Evolutionary conservation across 1,284 basidiomycete genomes (phyloP).

Genomic region (Megacollybia platyphylla): DNA sequence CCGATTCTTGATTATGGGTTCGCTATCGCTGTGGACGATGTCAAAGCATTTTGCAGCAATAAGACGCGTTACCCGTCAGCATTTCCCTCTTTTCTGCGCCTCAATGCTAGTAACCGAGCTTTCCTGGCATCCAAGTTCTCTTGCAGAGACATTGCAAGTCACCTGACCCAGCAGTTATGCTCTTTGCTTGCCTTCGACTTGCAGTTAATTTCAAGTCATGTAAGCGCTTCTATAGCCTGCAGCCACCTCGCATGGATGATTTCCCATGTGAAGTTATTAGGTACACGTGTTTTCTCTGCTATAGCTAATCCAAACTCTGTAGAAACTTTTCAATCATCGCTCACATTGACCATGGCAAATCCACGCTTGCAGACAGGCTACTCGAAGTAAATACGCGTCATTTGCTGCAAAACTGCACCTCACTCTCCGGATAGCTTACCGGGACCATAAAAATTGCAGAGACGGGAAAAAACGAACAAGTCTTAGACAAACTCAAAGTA

Average conservation of each 20-base stretch:
- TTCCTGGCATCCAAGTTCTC: conserved; percentile 81
- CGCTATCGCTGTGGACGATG: conserved; percentile 3
- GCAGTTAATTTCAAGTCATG: background rate
- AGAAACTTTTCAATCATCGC: conserved; percentile 94
- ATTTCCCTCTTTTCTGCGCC: conserved; percentile 64
- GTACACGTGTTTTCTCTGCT: conserved; percentile 22
- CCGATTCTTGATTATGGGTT: conserved; percentile 57
- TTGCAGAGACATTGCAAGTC: conserved; percentile 58
- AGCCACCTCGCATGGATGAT: conserved; percentile 40
- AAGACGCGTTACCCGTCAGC: conserved; percentile 15
- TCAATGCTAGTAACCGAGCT: conserved; percentile 70
- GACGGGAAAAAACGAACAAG: conserved; percentile 68
- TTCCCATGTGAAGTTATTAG: conserved; percentile 70
- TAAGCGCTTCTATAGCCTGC: conserved; percentile 2
- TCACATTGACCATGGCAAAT: conserved; percentile 92
- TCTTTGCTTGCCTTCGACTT: background rate
- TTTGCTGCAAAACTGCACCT: conserved; percentile 1
- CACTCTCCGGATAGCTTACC: conserved; percentile 48
- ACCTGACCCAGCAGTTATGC: conserved; percentile 6
- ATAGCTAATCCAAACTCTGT: conserved; percentile 5
- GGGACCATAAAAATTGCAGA: conserved; percentile 68
- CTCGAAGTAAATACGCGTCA: conserved; percentile 39
- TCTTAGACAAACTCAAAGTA: conserved; percentile 94
- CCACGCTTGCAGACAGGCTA: conserved; percentile 78
- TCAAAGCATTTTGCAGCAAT: background rate